These are phyloP conservation scores for Solanum hybrid DNA, from an alignment of 305 asterid species.

Conservation along the genomic window DNA sequence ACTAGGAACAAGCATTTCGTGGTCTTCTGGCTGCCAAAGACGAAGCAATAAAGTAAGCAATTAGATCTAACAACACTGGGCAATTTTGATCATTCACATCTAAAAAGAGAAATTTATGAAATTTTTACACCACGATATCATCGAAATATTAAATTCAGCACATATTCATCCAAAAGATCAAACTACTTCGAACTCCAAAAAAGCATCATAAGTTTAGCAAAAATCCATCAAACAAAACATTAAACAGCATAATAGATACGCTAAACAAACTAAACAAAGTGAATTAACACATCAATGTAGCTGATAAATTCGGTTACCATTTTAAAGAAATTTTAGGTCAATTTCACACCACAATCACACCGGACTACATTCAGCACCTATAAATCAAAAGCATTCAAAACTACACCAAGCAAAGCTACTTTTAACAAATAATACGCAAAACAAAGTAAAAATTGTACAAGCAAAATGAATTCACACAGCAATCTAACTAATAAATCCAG, in stretches of 20 bases:
- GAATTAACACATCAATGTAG: background rate
- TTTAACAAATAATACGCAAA: background rate
- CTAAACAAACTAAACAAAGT: background rate
- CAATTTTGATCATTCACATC: background rate
- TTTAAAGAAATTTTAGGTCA: background rate
- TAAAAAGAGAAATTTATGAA: background rate
- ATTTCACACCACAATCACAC: background rate
- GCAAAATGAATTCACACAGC: background rate
- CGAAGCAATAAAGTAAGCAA: background rate
- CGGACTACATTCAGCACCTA: background rate
- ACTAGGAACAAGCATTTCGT: conserved; percentile 40
- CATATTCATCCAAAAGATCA: background rate
- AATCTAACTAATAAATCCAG: background rate
- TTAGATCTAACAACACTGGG: background rate
- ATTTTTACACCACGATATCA: background rate
- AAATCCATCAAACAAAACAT: background rate
- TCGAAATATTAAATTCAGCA: background rate
- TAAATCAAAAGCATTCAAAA: background rate
- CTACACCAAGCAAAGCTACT: background rate
- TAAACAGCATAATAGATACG: background rate
- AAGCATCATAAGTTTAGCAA: background rate
- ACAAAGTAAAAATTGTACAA: background rate
- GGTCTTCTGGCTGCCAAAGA: conserved; percentile 54
- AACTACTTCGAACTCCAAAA: conserved; percentile 1
- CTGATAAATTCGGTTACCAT: background rate